Base-by-base conservation (phyloP, 78 protist species). In the Isochrysis galbana region DNA sequence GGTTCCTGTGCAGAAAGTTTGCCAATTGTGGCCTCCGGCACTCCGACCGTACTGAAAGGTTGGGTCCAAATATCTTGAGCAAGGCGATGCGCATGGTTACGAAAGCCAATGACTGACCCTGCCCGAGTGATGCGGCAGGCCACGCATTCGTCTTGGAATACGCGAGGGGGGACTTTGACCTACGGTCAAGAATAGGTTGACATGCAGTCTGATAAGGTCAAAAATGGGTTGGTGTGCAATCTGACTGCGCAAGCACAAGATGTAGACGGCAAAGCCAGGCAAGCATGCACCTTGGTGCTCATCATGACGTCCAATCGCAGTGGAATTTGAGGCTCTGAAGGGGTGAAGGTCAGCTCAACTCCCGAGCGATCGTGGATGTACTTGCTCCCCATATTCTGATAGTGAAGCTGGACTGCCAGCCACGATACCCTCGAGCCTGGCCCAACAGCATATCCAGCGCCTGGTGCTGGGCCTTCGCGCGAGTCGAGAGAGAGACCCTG, bases 61-160 rank as follows among this genome's bases (percentile, higher is more conserved):
- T 51, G 36, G 74, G n/a, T 61, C 74, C 74, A 61, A 32, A 61
- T 77, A 29, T 77, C 84, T 25, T 46, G 44, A 41, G 84, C 84
- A 46, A 77, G 84, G 46, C 84, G 84, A 46, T 77, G 84, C 46
- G 84, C 84, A 46, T 77, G 84, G 84, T 77, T 77, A 32, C 84
- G 44, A 32, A 36, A 77, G 19, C 34, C 84, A n/a, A 77, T 2
- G n/a, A 26, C 84, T 32, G 4, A 5, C 48, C 84, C 84, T 25
- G 34, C 84, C 47, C n/a, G 47, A 41, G 25, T 26, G 34, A 77
- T 46, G 84, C 84, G 44, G 84, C 84, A 77, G 29, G 84, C 46
- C 32, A 77, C 84, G 84, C 84, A 77, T 46, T 77, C 84, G 46
- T 77, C 84, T 23, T 39, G 0, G 34, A 23, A 3, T 41, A 77